Percentiles rank a stretch among this genome's conserved stretches.
Conservation (phyloP, 257 asterid genomes). For the Solanum virginianum region DNA sequence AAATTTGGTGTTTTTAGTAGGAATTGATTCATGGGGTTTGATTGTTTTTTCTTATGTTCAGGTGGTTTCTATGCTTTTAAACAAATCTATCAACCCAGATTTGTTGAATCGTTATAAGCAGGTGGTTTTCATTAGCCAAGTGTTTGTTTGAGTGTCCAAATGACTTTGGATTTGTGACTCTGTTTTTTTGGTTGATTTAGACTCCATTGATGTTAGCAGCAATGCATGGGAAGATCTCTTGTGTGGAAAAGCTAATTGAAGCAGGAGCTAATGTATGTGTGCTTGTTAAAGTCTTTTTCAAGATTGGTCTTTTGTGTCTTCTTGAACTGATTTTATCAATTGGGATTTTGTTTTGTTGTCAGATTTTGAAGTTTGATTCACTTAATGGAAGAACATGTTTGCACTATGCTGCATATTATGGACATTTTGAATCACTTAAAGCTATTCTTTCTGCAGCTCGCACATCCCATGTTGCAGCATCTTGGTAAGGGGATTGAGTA, state of each 20-base stretch:
- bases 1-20: background rate
- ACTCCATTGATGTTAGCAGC: constrained; percentile 99
- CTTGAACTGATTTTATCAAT: background rate
- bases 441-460: constrained; percentile 71
- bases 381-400: constrained; percentile 85
- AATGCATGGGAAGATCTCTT: constrained; percentile 89
- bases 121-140: constrained; percentile 10
- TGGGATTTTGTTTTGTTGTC: background rate
- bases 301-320: background rate
- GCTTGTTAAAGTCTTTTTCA: background rate
- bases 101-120: constrained; percentile 73
- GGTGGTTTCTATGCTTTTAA: constrained; percentile 66
- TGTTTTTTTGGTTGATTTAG: constrained; percentile 23
- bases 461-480: constrained; percentile 64
- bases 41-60: constrained; percentile 19
- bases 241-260: constrained; percentile 74
- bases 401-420: constrained; percentile 97
- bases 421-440: constrained; percentile 75
- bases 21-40: constrained; percentile 3
- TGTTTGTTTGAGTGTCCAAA: background rate
- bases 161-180: background rate
- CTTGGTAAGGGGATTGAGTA: constrained; percentile 43
- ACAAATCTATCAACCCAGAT: constrained; percentile 77
- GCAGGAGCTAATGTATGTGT: constrained; percentile 86
- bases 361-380: constrained; percentile 92